A percentile compares a stretch with the other conserved stretches of the same genome.
phyloP scores from a whole-genome alignment of 768 basidiomycete species.

The Rhodotorula diobovata region DNA sequence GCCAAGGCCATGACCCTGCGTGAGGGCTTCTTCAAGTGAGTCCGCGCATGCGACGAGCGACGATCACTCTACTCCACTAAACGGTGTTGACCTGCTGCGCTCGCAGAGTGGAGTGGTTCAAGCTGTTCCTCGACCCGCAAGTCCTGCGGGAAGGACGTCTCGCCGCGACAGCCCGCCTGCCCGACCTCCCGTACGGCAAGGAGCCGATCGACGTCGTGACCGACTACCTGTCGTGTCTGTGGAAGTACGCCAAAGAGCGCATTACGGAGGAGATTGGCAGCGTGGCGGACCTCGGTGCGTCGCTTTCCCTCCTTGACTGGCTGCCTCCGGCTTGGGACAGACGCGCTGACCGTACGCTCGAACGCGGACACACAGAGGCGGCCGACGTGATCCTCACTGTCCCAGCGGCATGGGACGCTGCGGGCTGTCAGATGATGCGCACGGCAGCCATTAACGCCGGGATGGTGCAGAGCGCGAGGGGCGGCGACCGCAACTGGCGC shows the following conservation, averaged over 20 bases:
- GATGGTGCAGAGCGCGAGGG: slow-evolving; percentile 65
- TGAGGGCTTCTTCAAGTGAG: slow-evolving; percentile 60
- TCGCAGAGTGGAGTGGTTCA: slow-evolving; percentile 56
- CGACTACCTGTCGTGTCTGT: slow-evolving; percentile 74
- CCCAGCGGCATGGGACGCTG: slow-evolving; percentile 89
- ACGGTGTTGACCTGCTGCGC: neutral
- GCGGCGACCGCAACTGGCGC: slow-evolving; percentile 71
- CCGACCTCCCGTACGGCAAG: slow-evolving; percentile 75
- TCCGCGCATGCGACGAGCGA: neutral
- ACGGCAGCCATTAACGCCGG: slow-evolving; percentile 75
- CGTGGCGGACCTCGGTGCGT: slow-evolving; percentile 68
- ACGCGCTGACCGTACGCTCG: slow-evolving; percentile 50
- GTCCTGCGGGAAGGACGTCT: slow-evolving; percentile 21
- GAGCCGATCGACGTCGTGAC: slow-evolving; percentile 69
- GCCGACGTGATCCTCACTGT: slow-evolving; percentile 82
- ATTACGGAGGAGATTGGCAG: slow-evolving; percentile 81
- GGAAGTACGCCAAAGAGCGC: slow-evolving; percentile 80
- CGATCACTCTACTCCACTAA: too few relatives aligned
- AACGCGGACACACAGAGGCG: slow-evolving; percentile 55
- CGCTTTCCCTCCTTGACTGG: neutral
- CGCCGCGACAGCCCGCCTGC: slow-evolving; percentile 52
- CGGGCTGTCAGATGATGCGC: slow-evolving; percentile 78
- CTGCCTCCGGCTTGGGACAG: too few relatives aligned
- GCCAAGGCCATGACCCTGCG: slow-evolving; percentile 71
- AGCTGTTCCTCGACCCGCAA: slow-evolving; percentile 59